Conservation (phyloP, 768 basidiomycete species). For the Pleurotus eryngii region DNA sequence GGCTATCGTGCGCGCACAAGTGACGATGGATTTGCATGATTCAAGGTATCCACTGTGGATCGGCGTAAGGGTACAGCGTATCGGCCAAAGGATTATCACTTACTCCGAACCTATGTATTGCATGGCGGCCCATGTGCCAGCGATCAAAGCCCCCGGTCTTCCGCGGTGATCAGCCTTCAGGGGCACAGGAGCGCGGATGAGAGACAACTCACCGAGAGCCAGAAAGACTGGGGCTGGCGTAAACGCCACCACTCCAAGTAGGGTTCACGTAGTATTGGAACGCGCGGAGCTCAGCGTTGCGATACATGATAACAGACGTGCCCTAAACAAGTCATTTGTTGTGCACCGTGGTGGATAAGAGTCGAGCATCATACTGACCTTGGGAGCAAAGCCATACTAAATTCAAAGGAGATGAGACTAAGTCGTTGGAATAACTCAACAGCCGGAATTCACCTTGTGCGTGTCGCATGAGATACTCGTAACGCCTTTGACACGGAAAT, state of each 20-base stretch:
- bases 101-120: slow-evolving; percentile 87
- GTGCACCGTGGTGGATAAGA: background rate
- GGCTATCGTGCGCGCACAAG: slow-evolving; percentile 67
- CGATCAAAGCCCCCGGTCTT: slow-evolving; percentile 89
- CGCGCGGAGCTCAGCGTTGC: slow-evolving; percentile 65
- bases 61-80: slow-evolving; percentile 6
- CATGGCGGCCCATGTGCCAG: slow-evolving; percentile 96
- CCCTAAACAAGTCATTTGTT: slow-evolving; percentile 43
- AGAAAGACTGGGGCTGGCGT: slow-evolving; percentile 85
- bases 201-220: slow-evolving; percentile 69
- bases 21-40: slow-evolving; percentile 83
- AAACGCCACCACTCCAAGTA: slow-evolving; percentile 84
- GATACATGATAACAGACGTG: slow-evolving; percentile 95
- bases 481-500: slow-evolving; percentile 88
- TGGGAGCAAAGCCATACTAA: slow-evolving; percentile 92
- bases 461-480: slow-evolving; percentile 96
- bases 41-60: slow-evolving; percentile 73
- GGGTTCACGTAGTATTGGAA: slow-evolving; percentile 88
- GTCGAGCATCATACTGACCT: slow-evolving; percentile 42
- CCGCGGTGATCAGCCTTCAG: background rate
- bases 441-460: slow-evolving; percentile 61
- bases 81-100: slow-evolving; percentile 21
- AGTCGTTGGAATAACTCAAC: background rate
- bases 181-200: background rate
- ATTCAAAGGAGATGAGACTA: slow-evolving; percentile 7